These are phyloP conservation scores for Boletellus sp. DNA, from an alignment of 768 basidiomycete genomes.

Conservation along the genomic window DNA sequence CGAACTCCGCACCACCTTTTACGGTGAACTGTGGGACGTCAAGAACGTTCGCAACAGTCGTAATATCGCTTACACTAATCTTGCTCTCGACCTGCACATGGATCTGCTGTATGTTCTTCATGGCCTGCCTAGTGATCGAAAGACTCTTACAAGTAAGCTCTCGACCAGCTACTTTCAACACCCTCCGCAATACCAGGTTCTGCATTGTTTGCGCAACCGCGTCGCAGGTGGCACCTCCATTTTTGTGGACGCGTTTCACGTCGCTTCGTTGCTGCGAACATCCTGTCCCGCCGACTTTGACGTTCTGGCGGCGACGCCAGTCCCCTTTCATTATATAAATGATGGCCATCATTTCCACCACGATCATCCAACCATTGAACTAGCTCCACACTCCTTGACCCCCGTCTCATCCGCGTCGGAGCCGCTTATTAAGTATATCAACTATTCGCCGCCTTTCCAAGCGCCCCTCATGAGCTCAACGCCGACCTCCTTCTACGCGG, in stretches of 20 bases:
- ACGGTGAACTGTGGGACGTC: constrained; percentile 88
- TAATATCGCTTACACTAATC: constrained; percentile 94
- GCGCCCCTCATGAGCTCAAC: constrained; percentile 61
- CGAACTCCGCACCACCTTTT: constrained; percentile 81
- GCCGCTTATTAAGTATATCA: constrained; percentile 58
- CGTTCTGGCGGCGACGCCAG: constrained; percentile 55
- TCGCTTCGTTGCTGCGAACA: constrained; percentile 51
- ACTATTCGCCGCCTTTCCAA: constrained; percentile 95
- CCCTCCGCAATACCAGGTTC: constrained; percentile 88
- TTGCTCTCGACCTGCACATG: constrained; percentile 87
- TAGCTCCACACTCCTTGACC: constrained; percentile 32
- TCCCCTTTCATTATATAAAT: constrained; percentile 91
- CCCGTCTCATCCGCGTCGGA: constrained; percentile 1
- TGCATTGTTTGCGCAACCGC: constrained; percentile 86
- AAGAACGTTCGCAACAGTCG: constrained; percentile 65
- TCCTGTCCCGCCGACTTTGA: constrained; percentile 51
- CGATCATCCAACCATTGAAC: constrained; percentile 72
- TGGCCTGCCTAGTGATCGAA: background rate
- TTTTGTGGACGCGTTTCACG: constrained; percentile 78
- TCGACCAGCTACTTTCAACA: constrained; percentile 75
- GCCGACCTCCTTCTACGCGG: constrained; percentile 54
- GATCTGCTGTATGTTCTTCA: constrained; percentile 73
- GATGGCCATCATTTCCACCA: constrained; percentile 79
- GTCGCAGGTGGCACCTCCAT: constrained; percentile 81
- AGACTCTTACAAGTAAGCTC: constrained; percentile 8